Evolutionary conservation across 805 yeast species (phyloP).

Genomic region (Myxozyma mucilagina): DNA sequence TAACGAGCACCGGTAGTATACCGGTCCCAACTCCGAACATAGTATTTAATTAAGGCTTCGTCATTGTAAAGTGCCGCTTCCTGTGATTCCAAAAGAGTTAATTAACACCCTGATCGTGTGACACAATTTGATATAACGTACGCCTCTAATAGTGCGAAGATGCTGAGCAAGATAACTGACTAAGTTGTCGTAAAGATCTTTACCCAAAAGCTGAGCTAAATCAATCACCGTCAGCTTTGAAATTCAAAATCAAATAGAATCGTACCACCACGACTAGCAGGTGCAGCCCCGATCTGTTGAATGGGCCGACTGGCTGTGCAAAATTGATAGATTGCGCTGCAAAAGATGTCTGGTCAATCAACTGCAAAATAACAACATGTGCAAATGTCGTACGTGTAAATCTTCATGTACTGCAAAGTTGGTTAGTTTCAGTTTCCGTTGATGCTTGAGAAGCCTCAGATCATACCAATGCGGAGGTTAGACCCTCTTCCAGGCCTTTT

Average conservation of each 20-base stretch:
- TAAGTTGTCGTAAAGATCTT: conserved; percentile 77
- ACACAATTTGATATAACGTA: conserved; percentile 8
- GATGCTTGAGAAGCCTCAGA: neutral
- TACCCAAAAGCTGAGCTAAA: conserved; percentile 67
- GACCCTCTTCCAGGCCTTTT: conserved; percentile 41
- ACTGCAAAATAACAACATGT: neutral
- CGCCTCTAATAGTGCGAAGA: conserved; percentile 35
- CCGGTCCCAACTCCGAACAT: conserved; percentile 85
- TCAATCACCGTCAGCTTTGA: neutral
- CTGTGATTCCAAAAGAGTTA: conserved; percentile 40
- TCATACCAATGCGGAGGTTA: conserved; percentile 40
- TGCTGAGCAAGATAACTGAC: conserved; percentile 65
- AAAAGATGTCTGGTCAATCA: neutral
- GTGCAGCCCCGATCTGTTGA: conserved; percentile 27
- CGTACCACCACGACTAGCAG: conserved; percentile 31
- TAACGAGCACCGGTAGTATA: conserved; percentile 89
- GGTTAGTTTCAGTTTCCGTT: neutral
- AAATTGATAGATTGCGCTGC: conserved; percentile 33
- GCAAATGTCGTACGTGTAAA: conserved; percentile 37
- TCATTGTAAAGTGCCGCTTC: conserved; percentile 47
- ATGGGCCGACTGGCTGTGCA: conserved; percentile 32
- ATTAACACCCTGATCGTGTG: neutral
- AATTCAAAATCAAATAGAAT: neutral
- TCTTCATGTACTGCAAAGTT: conserved; percentile 35
- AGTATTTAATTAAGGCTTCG: conserved; percentile 76